These are phyloP conservation scores for Naegleria fowleri DNA, from an alignment of 208 protist genomes.

Conservation along the genomic window DNA sequence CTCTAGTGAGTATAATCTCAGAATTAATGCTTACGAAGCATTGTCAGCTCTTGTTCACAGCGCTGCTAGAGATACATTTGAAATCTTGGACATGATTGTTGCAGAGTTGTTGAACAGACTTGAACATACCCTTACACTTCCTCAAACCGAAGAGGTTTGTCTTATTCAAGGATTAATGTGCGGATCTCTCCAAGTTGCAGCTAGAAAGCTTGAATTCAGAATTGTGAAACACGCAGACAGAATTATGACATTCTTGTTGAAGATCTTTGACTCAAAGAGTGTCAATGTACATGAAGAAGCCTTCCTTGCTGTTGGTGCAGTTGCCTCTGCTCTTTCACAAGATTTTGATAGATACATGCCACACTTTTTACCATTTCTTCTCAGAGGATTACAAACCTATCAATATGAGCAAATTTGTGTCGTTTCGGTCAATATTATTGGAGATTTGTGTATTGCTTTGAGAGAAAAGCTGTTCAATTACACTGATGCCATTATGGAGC, in stretches of 20 bases:
- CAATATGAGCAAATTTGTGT: slow-evolving; percentile 57
- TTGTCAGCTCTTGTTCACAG: slow-evolving; percentile 81
- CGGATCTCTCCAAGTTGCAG: slow-evolving; percentile 55
- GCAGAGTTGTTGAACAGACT: slow-evolving; percentile 65
- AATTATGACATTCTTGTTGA: slow-evolving; percentile 46
- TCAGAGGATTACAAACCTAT: slow-evolving; percentile 53
- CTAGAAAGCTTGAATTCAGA: neutral
- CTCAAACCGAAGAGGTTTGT: slow-evolving; percentile 38
- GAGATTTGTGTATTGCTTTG: slow-evolving; percentile 82
- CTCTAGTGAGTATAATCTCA: slow-evolving; percentile 60
- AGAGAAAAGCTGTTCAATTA: slow-evolving; percentile 59
- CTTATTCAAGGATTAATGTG: slow-evolving; percentile 72
- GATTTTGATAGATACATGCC: slow-evolving; percentile 70
- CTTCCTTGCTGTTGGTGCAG: slow-evolving; percentile 77
- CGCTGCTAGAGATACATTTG: slow-evolving; percentile 58
- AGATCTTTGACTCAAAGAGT: slow-evolving; percentile 41
- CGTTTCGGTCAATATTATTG: slow-evolving; percentile 77
- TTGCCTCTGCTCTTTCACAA: slow-evolving; percentile 69
- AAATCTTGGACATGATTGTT: slow-evolving; percentile 53
- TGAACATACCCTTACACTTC: slow-evolving; percentile 47
- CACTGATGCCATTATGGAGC: slow-evolving; percentile 65
- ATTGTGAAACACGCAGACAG: slow-evolving; percentile 28
- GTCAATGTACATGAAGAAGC: slow-evolving; percentile 80
- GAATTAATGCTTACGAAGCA: slow-evolving; percentile 79
- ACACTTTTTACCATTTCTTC: slow-evolving; percentile 70